Conservation (phyloP, 495 filamentous ascomycete genomes). For the Cercophora scortea region DNA sequence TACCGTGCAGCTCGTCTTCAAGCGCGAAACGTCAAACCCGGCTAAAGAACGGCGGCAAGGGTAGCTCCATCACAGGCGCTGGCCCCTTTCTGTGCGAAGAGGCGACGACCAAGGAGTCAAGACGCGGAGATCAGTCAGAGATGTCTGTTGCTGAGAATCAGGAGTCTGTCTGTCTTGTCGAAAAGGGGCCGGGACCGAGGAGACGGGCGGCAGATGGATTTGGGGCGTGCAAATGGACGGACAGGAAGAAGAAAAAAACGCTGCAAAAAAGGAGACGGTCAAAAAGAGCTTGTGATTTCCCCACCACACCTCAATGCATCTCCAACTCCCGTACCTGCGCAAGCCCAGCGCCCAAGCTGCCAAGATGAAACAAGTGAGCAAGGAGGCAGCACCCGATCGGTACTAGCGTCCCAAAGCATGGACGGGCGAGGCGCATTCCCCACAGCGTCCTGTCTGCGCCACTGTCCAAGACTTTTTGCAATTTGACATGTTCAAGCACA, state of each 20-base stretch:
- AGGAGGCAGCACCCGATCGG: too few relatives aligned
- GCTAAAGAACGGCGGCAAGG: too few relatives aligned
- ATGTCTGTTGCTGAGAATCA: too few relatives aligned
- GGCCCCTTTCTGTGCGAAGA: too few relatives aligned
- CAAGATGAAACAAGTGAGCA: slow-evolving; percentile 8
- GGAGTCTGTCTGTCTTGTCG: too few relatives aligned
- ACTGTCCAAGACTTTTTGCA: not conserved
- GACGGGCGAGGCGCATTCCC: too few relatives aligned
- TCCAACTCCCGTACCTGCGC: slow-evolving; percentile 6
- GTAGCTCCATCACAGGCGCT: too few relatives aligned
- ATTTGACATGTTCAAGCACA: slow-evolving; percentile 11
- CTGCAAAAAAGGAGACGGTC: not conserved
- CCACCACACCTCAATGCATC: slow-evolving; percentile 7
- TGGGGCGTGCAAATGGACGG: too few relatives aligned
- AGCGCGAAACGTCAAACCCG: too few relatives aligned
- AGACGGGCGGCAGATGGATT: not conserved
- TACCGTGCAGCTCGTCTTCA: too few relatives aligned
- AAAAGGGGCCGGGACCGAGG: not conserved
- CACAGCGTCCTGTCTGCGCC: not conserved
- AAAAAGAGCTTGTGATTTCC: not conserved
- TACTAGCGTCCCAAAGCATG: not conserved
- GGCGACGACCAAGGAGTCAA: too few relatives aligned
- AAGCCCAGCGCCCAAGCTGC: not conserved
- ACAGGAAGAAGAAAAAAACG: not conserved
- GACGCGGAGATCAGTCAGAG: too few relatives aligned